Evolutionary conservation across 2,329 filamentous ascomycete species (phyloP).

Genomic region (Exserohilum rostratum): DNA sequence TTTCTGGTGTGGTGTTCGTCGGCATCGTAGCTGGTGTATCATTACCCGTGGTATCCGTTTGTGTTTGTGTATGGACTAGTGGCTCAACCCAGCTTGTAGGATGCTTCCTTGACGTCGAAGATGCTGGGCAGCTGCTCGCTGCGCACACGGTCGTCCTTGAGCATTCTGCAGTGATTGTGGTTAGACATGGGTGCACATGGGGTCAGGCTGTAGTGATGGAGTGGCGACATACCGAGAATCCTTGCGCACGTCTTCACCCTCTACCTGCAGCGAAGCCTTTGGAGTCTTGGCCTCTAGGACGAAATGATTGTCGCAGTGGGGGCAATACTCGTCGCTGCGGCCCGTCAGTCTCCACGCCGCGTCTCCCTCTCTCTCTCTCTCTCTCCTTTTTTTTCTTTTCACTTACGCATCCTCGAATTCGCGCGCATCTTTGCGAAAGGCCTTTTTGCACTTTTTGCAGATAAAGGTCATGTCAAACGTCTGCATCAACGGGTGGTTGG

Average conservation of each 20-base stretch:
- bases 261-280: constrained; percentile 81
- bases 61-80: background rate
- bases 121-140: constrained; percentile 66
- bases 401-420: constrained; percentile 80
- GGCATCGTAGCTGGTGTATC: background rate
- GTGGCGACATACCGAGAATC: constrained; percentile 65
- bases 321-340: constrained; percentile 90
- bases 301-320: constrained; percentile 98
- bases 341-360: constrained; percentile 13
- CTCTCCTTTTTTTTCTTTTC: too few relatives aligned
- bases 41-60: constrained; percentile 3
- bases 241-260: constrained; percentile 86
- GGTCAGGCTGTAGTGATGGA: too few relatives aligned
- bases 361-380: too few relatives aligned
- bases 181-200: constrained; percentile 10
- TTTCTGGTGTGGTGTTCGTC: background rate
- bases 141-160: constrained; percentile 84
- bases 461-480: constrained; percentile 89
- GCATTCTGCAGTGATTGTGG: constrained; percentile 63
- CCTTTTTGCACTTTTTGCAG: constrained; percentile 99
- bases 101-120: constrained; percentile 77
- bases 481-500: constrained; percentile 77
- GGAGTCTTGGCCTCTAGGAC: constrained; percentile 87
- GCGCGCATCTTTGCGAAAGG: constrained; percentile 89
- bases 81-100: constrained; percentile 74